phyloP scores from a whole-genome alignment of 805 yeast species.

The Blastobotrys americana region DNA sequence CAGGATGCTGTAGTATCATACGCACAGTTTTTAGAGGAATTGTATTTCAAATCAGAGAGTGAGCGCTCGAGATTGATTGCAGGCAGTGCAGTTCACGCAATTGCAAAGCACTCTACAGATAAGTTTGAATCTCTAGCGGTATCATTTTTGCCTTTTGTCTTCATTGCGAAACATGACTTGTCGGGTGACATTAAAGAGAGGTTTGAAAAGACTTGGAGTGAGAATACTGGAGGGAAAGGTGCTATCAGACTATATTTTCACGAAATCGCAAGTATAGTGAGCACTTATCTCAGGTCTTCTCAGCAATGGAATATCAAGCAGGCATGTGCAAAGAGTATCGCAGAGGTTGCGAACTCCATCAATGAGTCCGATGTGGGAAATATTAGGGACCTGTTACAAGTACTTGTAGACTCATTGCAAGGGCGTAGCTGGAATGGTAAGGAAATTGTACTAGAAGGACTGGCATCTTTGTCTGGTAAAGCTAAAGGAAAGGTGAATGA shows the following conservation, averaged over 20 bases:
- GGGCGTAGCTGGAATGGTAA: conserved; percentile 91
- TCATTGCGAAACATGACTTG: conserved; percentile 65
- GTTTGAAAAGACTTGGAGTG: conserved; percentile 69
- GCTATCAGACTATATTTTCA: conserved; percentile 60
- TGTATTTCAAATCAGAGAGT: conserved; percentile 53
- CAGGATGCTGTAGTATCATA: conserved; percentile 47
- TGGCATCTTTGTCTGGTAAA: conserved; percentile 50
- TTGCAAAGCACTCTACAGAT: conserved; percentile 62
- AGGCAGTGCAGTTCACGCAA: conserved; percentile 55
- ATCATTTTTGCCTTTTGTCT: conserved; percentile 69
- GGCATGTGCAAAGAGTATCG: conserved; percentile 48
- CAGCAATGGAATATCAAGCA: conserved; percentile 58
- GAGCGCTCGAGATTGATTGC: conserved; percentile 45
- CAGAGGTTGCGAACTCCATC: conserved; percentile 23
- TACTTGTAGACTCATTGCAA: conserved; percentile 51
- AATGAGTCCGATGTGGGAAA: conserved; percentile 5
- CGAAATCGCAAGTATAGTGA: conserved; percentile 56
- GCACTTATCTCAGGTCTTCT: conserved; percentile 42
- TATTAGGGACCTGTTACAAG: conserved; percentile 38
- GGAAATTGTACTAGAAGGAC: conserved; percentile 63
- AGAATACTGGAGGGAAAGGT: conserved; percentile 65
- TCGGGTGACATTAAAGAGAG: conserved; percentile 38
- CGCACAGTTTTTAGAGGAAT: conserved; percentile 40
- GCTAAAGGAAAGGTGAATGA: conserved; percentile 33
- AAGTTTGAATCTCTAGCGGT: conserved; percentile 54